Evolutionary conservation across 2,329 filamentous ascomycete genomes (phyloP), one percentile per base, ranked within the genome.

Genomic region (Metarhizium album): DNA sequence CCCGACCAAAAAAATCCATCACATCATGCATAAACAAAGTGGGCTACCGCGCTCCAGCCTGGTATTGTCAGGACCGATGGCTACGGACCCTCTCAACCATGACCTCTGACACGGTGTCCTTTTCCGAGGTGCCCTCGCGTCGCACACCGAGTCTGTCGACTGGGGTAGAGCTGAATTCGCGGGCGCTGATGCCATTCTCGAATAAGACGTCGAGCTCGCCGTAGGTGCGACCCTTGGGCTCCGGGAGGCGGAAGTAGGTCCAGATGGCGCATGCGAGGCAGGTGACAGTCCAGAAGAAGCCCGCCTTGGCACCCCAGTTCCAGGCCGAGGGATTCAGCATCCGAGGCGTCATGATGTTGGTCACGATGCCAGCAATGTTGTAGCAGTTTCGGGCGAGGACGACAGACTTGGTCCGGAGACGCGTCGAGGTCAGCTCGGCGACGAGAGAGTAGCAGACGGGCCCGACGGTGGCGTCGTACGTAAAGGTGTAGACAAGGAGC

Each of bases 401-500:
- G 18, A 74, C 68, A 0, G 71, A 71, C 60, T 74, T 72, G 46
- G 69, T 71, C 45, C 72, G 66, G 20, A 75, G 65, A 38, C 72
- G 71, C 3, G 71, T 73, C 0, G 70, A 72, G 1, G 67, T 66
- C 3, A 74, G 54, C 58, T 75, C 73, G 1, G 73, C 79, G 4
- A 95, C 89, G 33, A 95, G 76, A 0, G 87, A 91, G 69, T 93
- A 95, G 69, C 86, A 90, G 24, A 95, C 87, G 37, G 55, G 68
- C 0, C 68, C 68, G 24, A 70, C 64, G 4, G 67, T 69, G 38
- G 59, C 59, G 52, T 70, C 62, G 49, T 70, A 70, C 46, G 70
- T 65, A 29, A 74, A 68, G 20, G 70, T 72, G 61, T 73, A 74
- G 53, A 71, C 61, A 22, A 69, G 56, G 2, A 69, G 64, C 50